Evolutionary conservation across 176 grass and related monocot species (phyloP).

Genomic region (Cenchrus fungigraminus): DNA sequence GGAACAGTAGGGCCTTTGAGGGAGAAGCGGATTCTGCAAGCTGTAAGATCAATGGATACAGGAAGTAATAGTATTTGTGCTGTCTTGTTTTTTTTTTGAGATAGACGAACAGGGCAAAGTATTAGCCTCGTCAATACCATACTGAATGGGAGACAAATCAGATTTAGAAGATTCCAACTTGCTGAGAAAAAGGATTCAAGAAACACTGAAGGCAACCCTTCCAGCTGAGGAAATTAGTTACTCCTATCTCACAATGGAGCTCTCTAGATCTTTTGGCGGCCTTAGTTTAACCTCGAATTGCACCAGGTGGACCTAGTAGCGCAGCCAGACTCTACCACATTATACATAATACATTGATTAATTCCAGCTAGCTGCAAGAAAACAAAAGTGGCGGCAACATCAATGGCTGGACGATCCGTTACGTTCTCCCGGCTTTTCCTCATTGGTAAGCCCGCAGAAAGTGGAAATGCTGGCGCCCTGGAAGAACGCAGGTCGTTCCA

Average conservation of each 20-base stretch:
- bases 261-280: not conserved
- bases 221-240: not conserved
- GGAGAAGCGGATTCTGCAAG: too few species aligned
- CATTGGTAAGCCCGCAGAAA: not conserved
- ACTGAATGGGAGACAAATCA: too few species aligned
- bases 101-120: too few species aligned
- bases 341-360: not conserved
- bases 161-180: too few species aligned
- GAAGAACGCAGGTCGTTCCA: slow-evolving; percentile 26
- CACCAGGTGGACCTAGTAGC: slow-evolving; percentile 26
- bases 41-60: too few species aligned
- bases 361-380: not conserved
- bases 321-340: not conserved
- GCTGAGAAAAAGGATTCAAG: too few species aligned
- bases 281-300: not conserved
- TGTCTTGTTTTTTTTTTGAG: too few species aligned
- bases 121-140: too few species aligned
- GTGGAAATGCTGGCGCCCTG: not conserved
- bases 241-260: not conserved
- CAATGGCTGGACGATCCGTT: slow-evolving; percentile 3
- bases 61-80: too few species aligned
- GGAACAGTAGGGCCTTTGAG: too few species aligned
- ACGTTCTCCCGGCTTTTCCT: slow-evolving; percentile 29
- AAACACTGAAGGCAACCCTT: too few species aligned
- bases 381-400: slow-evolving; percentile 9